A percentile compares a stretch with the other conserved stretches of the same genome.
Evolutionary conservation across 345 rosid genomes (phyloP).

Genomic region (Linum trigynum): DNA sequence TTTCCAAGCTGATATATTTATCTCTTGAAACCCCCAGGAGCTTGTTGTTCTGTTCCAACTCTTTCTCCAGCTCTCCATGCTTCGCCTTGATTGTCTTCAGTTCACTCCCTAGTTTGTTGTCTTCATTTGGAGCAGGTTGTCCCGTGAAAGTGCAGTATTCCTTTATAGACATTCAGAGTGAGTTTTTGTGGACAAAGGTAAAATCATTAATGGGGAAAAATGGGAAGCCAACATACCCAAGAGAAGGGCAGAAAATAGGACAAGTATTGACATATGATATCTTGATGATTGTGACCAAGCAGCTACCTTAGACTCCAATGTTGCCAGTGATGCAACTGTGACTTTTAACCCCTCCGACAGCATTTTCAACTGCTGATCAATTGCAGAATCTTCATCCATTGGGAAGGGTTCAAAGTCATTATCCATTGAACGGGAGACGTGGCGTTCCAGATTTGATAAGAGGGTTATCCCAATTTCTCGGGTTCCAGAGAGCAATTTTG

Average conservation of each 20-base stretch:
- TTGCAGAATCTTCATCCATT: conserved; percentile 15
- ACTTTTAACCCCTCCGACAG: conserved; percentile 38
- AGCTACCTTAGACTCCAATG: conserved; percentile 65
- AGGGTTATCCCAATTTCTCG: conserved; percentile 47
- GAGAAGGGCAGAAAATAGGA: conserved; percentile 32
- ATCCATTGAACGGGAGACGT: conserved; percentile 28
- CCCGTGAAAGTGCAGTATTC: conserved; percentile 29
- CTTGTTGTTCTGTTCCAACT: conserved; percentile 33
- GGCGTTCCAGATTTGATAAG: conserved; percentile 51
- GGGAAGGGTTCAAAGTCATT: conserved; percentile 17
- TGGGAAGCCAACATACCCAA: conserved; percentile 37
- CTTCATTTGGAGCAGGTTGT: conserved; percentile 27
- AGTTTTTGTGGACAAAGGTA: background rate
- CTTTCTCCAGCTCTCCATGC: conserved; percentile 37
- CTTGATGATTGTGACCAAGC: conserved; percentile 45
- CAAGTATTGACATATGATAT: conserved; percentile 33
- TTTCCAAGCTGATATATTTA: conserved; percentile 42
- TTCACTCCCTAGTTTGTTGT: conserved; percentile 38
- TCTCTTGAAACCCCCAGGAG: conserved; percentile 42
- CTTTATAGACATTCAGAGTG: conserved; percentile 44
- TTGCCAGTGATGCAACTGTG: conserved; percentile 29
- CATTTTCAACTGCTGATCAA: conserved; percentile 39
- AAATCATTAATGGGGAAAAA: background rate
- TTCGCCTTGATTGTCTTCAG: conserved; percentile 43
- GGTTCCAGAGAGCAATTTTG: conserved; percentile 41